Evolutionary conservation across 2,329 filamentous ascomycete genomes (phyloP).

Genomic region (Thielaviopsis euricoi): DNA sequence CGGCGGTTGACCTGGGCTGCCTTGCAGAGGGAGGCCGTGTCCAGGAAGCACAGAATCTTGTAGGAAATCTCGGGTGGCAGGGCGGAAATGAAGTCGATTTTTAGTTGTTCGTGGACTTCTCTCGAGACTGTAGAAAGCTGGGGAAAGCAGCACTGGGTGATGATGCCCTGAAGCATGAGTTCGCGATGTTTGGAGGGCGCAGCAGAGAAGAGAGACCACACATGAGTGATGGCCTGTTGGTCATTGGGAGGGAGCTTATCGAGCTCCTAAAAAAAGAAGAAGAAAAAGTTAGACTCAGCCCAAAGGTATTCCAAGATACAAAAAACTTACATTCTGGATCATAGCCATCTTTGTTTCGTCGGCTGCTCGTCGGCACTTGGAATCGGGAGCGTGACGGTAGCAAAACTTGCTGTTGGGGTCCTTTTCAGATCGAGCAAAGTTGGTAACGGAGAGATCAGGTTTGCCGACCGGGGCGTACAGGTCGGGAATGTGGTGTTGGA

Average conservation of each 20-base stretch:
- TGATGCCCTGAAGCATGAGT: constrained; percentile 89
- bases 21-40: constrained; percentile 88
- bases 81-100: constrained; percentile 88
- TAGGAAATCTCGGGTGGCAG: constrained; percentile 82
- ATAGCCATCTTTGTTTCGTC: constrained; percentile 95
- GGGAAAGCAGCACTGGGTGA: constrained; percentile 93
- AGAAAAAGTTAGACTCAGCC: constrained; percentile 3
- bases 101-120: constrained; percentile 83
- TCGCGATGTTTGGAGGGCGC: constrained; percentile 87
- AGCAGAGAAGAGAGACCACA: constrained; percentile 95
- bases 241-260: constrained; percentile 68
- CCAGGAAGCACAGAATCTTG: constrained; percentile 82
- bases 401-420: constrained; percentile 78
- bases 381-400: constrained; percentile 85
- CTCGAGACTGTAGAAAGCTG: constrained; percentile 87
- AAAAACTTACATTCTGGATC: constrained; percentile 57
- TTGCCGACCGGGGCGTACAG: constrained; percentile 70
- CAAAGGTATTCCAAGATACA: neutral
- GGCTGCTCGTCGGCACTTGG: constrained; percentile 81
- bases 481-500: constrained; percentile 77
- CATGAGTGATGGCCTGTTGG: constrained; percentile 88
- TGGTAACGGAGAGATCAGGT: constrained; percentile 19
- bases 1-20: constrained; percentile 82
- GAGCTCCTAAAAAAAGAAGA: constrained; percentile 42
- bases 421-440: constrained; percentile 21